Conservation (phyloP, 257 asterid genomes). For the Verbena officinalis region DNA sequence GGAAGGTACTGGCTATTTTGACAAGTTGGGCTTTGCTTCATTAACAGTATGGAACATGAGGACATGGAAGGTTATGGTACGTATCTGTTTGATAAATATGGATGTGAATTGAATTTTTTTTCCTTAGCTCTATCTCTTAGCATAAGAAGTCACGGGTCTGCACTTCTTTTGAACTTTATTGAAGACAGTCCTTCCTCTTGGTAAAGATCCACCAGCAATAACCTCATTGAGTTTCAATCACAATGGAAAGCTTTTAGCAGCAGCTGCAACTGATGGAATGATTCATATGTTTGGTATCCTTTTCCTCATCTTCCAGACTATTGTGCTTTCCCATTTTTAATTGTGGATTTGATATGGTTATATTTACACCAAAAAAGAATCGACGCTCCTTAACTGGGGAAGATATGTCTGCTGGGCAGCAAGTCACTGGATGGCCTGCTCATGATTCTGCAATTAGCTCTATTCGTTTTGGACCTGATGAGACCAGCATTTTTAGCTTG, state of each 20-base stretch:
- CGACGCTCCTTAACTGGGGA: constrained; percentile 50
- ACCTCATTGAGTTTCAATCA: constrained; percentile 93
- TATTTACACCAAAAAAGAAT: constrained; percentile 10
- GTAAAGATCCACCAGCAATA: constrained; percentile 96
- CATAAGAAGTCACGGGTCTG: constrained; percentile 37
- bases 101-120: constrained; percentile 24
- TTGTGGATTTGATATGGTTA: constrained; percentile 7
- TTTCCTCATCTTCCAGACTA: constrained; percentile 21
- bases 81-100: constrained; percentile 40
- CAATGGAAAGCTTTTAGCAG: constrained; percentile 98
- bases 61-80: constrained; percentile 93
- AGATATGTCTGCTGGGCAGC: constrained; percentile 97
- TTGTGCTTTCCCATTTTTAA: not conserved
- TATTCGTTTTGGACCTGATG: constrained; percentile 85
- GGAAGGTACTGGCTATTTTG: constrained; percentile 60
- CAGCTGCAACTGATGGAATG: constrained; percentile 97
- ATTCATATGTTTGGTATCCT: constrained; percentile 99
- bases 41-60: constrained; percentile 99
- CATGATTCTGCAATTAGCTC: constrained; percentile 93
- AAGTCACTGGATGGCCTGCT: constrained; percentile 99
- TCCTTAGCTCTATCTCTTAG: constrained; percentile 26
- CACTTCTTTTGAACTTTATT: constrained; percentile 52
- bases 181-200: constrained; percentile 99
- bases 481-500: constrained; percentile 95
- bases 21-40: constrained; percentile 80